These are phyloP conservation scores for Ogataea zsoltii DNA, from an alignment of 805 yeast genomes.

Conservation along the genomic window DNA sequence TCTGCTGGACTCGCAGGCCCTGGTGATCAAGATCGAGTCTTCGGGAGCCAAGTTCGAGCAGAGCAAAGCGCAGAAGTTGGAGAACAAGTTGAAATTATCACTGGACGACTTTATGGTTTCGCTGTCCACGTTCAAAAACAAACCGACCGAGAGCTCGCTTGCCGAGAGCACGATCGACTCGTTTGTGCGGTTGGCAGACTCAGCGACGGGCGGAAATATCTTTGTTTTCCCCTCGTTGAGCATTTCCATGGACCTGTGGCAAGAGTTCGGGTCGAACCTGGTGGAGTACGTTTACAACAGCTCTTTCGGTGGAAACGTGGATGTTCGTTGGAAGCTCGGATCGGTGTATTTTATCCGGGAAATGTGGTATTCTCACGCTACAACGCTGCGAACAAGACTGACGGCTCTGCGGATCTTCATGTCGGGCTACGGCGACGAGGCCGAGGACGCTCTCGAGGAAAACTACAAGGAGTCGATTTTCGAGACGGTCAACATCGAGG, in stretches of 20 bases:
- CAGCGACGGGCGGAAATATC: conserved; percentile 77
- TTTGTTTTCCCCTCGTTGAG: conserved; percentile 75
- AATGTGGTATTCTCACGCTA: conserved; percentile 86
- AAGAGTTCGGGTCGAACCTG: conserved; percentile 47
- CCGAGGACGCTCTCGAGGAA: conserved; percentile 33
- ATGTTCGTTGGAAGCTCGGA: conserved; percentile 92
- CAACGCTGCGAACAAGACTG: conserved; percentile 65
- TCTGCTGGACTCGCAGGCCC: conserved; percentile 72
- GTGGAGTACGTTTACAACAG: conserved; percentile 71
- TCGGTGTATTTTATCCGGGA: conserved; percentile 86
- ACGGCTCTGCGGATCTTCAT: conserved; percentile 38
- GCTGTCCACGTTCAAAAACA: conserved; percentile 56
- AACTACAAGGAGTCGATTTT: conserved; percentile 36
- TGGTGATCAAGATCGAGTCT: conserved; percentile 59
- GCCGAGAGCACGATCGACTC: conserved; percentile 47
- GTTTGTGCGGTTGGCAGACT: conserved; percentile 54
- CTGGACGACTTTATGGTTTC: conserved; percentile 67
- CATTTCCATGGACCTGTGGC: conserved; percentile 76
- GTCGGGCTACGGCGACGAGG: conserved; percentile 31
- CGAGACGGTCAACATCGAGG: conserved; percentile 38
- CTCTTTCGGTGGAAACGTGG: conserved; percentile 85
- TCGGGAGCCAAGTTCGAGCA: conserved; percentile 55
- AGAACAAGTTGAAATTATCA: conserved; percentile 59
- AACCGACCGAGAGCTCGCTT: conserved; percentile 48
- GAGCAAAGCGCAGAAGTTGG: conserved; percentile 44